phyloP scores from a whole-genome alignment of 805 yeast genomes.

The Wickerhamiella australiensis region DNA sequence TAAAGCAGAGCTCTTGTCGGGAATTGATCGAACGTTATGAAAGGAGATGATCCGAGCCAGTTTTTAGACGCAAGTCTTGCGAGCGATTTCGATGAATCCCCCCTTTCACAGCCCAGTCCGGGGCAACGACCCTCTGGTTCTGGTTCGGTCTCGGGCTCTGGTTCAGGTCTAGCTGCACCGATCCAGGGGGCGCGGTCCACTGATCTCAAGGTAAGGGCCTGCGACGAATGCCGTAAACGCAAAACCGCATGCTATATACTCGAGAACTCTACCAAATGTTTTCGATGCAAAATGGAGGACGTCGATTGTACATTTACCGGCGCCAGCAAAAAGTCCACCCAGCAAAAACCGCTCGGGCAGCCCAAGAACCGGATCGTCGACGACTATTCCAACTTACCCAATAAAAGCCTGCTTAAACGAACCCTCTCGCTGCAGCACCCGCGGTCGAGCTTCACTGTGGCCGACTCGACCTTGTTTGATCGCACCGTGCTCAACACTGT shows the following conservation, averaged over 20 bases:
- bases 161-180: background rate
- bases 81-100: background rate
- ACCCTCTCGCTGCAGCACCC: constrained; percentile 76
- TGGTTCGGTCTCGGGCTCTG: background rate
- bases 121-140: background rate
- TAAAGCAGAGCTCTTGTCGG: too few species aligned
- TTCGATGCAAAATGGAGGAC: constrained; percentile 63
- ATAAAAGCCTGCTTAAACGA: constrained; percentile 51
- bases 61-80: background rate
- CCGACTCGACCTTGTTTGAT: constrained; percentile 80
- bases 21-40: background rate
- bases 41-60: background rate
- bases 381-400: constrained; percentile 53
- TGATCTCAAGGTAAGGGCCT: constrained; percentile 37
- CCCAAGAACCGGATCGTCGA: constrained; percentile 34
- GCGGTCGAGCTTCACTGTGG: constrained; percentile 76
- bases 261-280: constrained; percentile 43
- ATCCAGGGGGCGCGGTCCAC: constrained; percentile 12
- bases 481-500: constrained; percentile 52
- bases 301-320: constrained; percentile 66
- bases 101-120: background rate
- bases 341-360: constrained; percentile 10
- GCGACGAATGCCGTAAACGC: constrained; percentile 74
- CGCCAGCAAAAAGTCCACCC: constrained; percentile 27
- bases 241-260: constrained; percentile 68